phyloP scores from a whole-genome alignment of 1,284 basidiomycete species.

The Melampsora occidentalis region DNA sequence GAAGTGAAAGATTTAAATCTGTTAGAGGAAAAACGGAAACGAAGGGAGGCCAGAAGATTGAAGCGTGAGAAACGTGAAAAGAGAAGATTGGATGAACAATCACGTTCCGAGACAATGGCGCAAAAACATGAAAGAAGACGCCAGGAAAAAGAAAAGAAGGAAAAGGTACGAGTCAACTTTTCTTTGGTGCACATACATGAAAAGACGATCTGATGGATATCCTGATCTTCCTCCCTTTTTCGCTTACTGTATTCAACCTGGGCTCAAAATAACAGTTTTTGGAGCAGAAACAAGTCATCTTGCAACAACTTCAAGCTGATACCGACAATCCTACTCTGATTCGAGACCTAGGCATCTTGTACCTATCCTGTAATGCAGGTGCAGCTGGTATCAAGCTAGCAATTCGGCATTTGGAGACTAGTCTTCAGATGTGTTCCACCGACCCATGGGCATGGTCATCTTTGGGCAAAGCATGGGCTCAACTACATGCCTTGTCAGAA shows the following conservation, averaged over 20 bases:
- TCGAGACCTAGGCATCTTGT: constrained; percentile 27
- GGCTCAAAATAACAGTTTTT: constrained; percentile 8
- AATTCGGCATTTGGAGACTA: constrained; percentile 33
- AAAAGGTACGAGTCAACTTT: constrained; percentile 20
- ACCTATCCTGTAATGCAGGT: constrained; percentile 26
- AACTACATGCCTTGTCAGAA: constrained; percentile 23
- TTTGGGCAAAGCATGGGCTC: constrained; percentile 31
- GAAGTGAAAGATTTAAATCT: constrained; percentile 4
- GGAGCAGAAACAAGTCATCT: constrained; percentile 28
- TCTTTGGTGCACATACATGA: background rate
- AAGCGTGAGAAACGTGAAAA: constrained; percentile 30
- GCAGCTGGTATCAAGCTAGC: constrained; percentile 36
- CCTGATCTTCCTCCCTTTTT: background rate
- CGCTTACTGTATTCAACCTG: background rate
- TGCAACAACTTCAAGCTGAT: constrained; percentile 23
- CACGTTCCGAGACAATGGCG: constrained; percentile 21
- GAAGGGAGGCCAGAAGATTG: constrained; percentile 26
- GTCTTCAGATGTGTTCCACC: constrained; percentile 21
- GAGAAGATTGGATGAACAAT: constrained; percentile 10
- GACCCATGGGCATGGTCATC: constrained; percentile 38
- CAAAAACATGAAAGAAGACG: constrained; percentile 37
- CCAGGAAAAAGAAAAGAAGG: constrained; percentile 35
- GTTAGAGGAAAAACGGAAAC: constrained; percentile 35
- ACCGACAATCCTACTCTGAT: constrained; percentile 18
- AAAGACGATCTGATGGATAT: no score